Conservation (phyloP, 2,329 filamentous ascomycete genomes). For the Neofusicoccum parvum region DNA sequence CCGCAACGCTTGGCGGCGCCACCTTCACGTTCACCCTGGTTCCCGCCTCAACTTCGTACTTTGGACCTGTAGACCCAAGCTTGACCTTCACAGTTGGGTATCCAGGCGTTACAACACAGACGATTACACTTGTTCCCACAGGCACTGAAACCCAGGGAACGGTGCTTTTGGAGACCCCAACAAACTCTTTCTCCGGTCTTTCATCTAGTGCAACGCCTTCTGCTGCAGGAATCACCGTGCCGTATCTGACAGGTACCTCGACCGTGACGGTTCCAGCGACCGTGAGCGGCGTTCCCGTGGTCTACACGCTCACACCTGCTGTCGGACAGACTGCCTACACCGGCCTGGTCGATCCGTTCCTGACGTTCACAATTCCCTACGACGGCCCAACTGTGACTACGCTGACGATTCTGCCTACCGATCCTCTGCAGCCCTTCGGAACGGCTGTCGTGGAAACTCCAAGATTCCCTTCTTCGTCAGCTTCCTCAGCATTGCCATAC, state of each 20-base stretch:
- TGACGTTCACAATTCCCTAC: background rate
- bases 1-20: background rate
- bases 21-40: background rate
- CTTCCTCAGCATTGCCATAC: background rate
- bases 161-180: background rate
- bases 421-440: background rate
- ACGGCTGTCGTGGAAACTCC: background rate
- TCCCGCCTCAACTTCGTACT: background rate
- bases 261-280: background rate
- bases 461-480: background rate
- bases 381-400: background rate
- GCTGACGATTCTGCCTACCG: background rate
- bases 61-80: background rate
- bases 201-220: background rate
- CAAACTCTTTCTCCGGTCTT: background rate
- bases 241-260: background rate
- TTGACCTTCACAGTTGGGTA: background rate
- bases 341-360: background rate
- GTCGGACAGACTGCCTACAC: background rate
- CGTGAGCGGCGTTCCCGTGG: background rate
- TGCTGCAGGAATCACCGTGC: background rate
- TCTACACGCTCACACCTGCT: background rate
- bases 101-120: background rate
- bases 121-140: background rate
- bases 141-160: background rate